Base-by-base conservation (phyloP, 192 early-diverging fungal genomes). In the Coemansia sp. region DNA sequence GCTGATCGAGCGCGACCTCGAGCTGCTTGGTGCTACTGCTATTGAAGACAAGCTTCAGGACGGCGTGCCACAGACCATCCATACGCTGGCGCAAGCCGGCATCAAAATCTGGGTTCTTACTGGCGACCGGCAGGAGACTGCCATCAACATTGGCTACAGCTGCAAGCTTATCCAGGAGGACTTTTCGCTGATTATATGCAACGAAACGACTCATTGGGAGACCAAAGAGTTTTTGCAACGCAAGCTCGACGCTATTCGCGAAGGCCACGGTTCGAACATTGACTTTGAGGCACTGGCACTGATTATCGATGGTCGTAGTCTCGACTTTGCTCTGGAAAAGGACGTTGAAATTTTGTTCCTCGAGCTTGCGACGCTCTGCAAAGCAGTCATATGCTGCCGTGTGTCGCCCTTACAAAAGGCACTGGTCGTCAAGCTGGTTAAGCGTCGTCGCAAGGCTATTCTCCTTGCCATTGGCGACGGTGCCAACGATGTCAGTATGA, bases 41-140 rank as follows among this genome's bases (percentile, higher is more conserved):
- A 99, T 99, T 62, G 97, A 99, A 73, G 97, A 98, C 71, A 93
- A 92, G 73, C 78, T 99, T 7, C 97, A 99, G 78, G 97, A 98
- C 57, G 95, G 92, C 46, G 97, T 99, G 24, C 95, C 95, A n/a
- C 93, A 98, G 59, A 93, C 97, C 0, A 99, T 99, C 58, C 88
- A 91, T 73, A 96, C 94, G 9, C 81, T 99, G 39, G 90, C 93
- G 48, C 87, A 90, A 61, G 97, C 95, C 1, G 93, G 93, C 9
- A 96, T 98, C 76, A 92, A 93, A 61, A 86, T 98, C 41, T 98
- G 95, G 95, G 94, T 99, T 9, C 74, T 99, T 66, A 99, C 97
- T 11, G 97, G 97, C 42, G 97, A 99, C 74, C 70, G 93, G 38
- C 95, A 98, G 70, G 97, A 99, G 70, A 99, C 97, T 2, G 96